These are phyloP conservation scores for Stevia rebaudiana DNA, from an alignment of 140 eudicot genomes.

Conservation along the genomic window DNA sequence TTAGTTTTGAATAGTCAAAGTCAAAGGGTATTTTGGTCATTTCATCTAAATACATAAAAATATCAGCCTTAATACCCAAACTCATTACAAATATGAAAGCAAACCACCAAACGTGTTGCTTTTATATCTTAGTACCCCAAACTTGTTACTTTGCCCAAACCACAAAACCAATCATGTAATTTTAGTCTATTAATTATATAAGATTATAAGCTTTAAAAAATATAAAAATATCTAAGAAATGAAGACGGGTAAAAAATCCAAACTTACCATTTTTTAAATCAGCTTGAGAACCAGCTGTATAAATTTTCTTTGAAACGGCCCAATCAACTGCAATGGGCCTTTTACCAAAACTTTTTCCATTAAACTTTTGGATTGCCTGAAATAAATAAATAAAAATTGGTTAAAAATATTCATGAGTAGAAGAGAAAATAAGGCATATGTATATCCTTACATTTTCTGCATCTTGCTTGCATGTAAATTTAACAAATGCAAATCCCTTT, in stretches of 20 bases:
- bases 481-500: conserved; percentile 91
- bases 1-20: too few relatives aligned
- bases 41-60: too few relatives aligned
- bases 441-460: conserved; percentile 74
- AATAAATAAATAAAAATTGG: neutral
- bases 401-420: neutral
- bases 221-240: neutral
- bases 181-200: too few relatives aligned
- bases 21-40: too few relatives aligned
- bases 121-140: too few relatives aligned
- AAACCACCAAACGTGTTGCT: too few relatives aligned
- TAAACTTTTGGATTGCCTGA: conserved; percentile 83
- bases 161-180: too few relatives aligned
- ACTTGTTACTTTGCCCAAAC: too few relatives aligned
- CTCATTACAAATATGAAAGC: too few relatives aligned
- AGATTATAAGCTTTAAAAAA: neutral
- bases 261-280: conserved; percentile 50
- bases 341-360: conserved; percentile 67
- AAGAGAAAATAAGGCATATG: neutral
- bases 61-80: too few relatives aligned
- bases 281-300: conserved; percentile 49
- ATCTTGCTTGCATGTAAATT: conserved; percentile 90
- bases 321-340: conserved; percentile 95
- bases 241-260: conserved; percentile 8
- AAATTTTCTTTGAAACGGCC: conserved; percentile 80